Percentiles rank a stretch among this genome's conserved stretches.
Evolutionary conservation across 805 yeast species (phyloP).

Genomic region (Priceomyces melissophilus): DNA sequence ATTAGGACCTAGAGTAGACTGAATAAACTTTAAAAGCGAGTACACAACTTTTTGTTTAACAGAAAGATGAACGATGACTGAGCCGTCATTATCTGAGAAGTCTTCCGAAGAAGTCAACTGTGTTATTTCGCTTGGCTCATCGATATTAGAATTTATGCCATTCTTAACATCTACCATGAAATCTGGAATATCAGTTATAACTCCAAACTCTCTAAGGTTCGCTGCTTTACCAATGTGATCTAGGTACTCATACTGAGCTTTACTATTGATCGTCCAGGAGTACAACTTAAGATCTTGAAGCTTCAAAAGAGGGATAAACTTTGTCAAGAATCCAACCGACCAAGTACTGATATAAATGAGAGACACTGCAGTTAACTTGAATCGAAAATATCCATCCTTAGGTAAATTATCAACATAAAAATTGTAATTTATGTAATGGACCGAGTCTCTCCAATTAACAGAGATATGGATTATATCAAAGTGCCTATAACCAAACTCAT

Average conservation of each 20-base stretch:
- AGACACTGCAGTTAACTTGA: constrained; percentile 34
- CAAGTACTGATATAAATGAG: constrained; percentile 36
- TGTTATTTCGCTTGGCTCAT: constrained; percentile 6
- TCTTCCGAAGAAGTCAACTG: constrained; percentile 7
- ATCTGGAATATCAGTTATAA: constrained; percentile 37
- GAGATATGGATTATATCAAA: constrained; percentile 38
- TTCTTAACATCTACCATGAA: constrained; percentile 20
- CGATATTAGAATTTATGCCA: constrained; percentile 1
- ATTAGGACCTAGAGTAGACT: constrained; percentile 8
- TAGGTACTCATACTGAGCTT: constrained; percentile 34
- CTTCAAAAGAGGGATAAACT: constrained; percentile 35
- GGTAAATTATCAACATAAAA: constrained; percentile 24
- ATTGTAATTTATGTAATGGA: constrained; percentile 33
- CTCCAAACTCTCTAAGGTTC: constrained; percentile 28
- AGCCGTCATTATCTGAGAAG: constrained; percentile 4
- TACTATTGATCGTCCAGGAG: constrained; percentile 39
- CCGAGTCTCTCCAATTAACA: constrained; percentile 29
- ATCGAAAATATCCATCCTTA: constrained; percentile 15
- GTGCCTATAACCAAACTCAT: constrained; percentile 17
- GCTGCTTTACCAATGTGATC: constrained; percentile 20
- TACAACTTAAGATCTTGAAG: constrained; percentile 29
- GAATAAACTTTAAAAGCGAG: constrained; percentile 10
- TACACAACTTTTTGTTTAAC: constrained; percentile 14
- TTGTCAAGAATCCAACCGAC: constrained; percentile 30
- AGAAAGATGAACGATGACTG: constrained; percentile 7